Evolutionary conservation across 2,329 filamentous ascomycete species (phyloP).

Genomic region (Trichoderma sp.): DNA sequence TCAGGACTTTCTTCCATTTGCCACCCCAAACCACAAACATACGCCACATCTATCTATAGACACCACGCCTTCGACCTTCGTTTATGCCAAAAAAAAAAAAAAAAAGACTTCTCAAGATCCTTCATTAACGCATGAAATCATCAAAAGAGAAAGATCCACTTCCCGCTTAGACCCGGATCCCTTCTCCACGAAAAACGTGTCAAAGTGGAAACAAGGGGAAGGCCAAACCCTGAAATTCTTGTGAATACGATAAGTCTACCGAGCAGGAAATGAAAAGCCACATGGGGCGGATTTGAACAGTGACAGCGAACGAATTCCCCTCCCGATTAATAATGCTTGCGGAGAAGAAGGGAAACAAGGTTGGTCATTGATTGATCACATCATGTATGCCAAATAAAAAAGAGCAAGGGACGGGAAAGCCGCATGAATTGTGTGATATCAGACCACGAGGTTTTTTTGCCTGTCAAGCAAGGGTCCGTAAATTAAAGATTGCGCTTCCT

Average conservation of each 20-base stretch:
- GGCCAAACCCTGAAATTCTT: neutral
- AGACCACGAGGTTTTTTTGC: neutral
- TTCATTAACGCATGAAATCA: neutral
- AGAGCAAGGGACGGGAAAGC: neutral
- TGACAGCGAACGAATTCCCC: too few species aligned
- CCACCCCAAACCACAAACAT: neutral
- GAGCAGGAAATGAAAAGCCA: neutral
- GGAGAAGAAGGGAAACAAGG: neutral
- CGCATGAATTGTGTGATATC: neutral
- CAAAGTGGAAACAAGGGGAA: neutral
- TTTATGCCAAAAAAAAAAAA: neutral
- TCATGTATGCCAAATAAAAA: neutral
- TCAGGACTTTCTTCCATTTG: neutral
- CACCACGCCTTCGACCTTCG: neutral
- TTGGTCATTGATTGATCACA: neutral
- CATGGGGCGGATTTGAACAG: neutral
- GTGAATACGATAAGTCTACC: neutral
- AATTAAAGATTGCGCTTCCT: neutral
- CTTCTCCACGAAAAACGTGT: neutral
- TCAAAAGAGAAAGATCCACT: slow-evolving; percentile 1
- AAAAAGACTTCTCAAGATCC: neutral
- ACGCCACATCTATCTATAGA: neutral
- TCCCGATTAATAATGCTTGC: neutral
- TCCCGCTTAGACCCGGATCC: neutral
- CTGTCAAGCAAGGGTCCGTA: neutral